Evolutionary conservation across 495 filamentous ascomycete genomes (phyloP), one percentile per base, ranked within the genome.

Genomic region (Acidiella bohemica): DNA sequence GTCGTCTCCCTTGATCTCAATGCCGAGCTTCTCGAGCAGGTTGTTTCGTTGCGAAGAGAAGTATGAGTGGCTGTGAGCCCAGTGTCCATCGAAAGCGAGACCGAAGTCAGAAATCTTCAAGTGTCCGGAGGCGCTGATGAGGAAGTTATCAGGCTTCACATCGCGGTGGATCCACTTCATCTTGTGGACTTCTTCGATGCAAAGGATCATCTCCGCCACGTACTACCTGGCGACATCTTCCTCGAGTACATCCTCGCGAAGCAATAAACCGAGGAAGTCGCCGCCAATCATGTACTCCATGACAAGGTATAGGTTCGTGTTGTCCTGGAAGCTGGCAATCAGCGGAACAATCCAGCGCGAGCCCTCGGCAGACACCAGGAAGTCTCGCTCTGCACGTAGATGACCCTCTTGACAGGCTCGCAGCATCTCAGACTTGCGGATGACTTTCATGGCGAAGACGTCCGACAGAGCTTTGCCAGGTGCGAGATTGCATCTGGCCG

Each of bases 201-300:
- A 93, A 3, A 93, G 58, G 30, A 94, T 80, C 84, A 94, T 96
- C 64, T 96, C 87, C 9, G 88, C 84, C 30, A 88, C 63, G 53
- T 96, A 96, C 67, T 81, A 93, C 36, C 73, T 72, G 3, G 85
- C 77, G 30, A 81, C 74, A 5, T 69, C 64, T 57, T 96, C 88
- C 38, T 71, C 72, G 7, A 96, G 70, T 3, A 79, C 71, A 40
- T 83, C 78, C 53, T 85, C 80, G 19, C 86, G 77, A 46, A 93
- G 80, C 8, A 96, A 59, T 5, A 93, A 62, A 1, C 81, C 81
- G 2, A 96, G 67, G 48, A 96, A 94, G 54, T 96, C 88, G 2
- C 88, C 88, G 12, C 88, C 88, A 5, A 92, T 77, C 83, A 93
- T 92, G 54, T 93, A 96, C 42, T 96, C 86, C 85, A 94, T 94